These are phyloP conservation scores for Gleditsia sinensis DNA, from an alignment of 306 rosid genomes.

Conservation along the genomic window DNA sequence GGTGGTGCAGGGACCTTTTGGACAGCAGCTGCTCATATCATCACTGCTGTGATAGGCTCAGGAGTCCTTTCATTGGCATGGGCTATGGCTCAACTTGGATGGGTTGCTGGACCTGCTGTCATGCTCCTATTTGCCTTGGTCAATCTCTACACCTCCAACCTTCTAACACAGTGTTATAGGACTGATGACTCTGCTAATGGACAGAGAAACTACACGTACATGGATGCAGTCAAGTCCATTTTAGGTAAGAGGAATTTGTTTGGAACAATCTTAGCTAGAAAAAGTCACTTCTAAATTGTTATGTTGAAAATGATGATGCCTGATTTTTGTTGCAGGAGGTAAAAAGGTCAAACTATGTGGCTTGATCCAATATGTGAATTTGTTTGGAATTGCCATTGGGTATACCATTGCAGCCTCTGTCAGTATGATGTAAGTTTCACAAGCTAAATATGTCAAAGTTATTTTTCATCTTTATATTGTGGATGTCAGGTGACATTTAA, in stretches of 20 bases:
- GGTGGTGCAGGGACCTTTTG: constrained; percentile 65
- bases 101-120: constrained; percentile 67
- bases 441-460: no score
- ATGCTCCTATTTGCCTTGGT: constrained; percentile 65
- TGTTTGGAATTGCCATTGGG: constrained; percentile 70
- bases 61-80: constrained; percentile 82
- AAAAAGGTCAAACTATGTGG: constrained; percentile 66
- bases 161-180: constrained; percentile 63
- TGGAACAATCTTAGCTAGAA: background rate
- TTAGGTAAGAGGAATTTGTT: constrained; percentile 46
- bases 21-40: constrained; percentile 73
- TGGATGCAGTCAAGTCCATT: constrained; percentile 74
- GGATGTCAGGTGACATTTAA: no score
- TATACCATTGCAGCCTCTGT: constrained; percentile 85
- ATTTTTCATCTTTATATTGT: no score
- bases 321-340: constrained; percentile 56
- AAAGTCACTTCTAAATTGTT: background rate
- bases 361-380: constrained; percentile 60
- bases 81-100: constrained; percentile 82
- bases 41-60: constrained; percentile 79
- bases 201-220: constrained; percentile 78
- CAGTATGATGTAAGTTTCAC: constrained; percentile 75
- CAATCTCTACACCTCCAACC: constrained; percentile 64
- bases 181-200: constrained; percentile 57
- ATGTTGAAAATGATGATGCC: constrained; percentile 6